Conservation (phyloP, 2,329 filamentous ascomycete species). For the Penicillium sp. region DNA sequence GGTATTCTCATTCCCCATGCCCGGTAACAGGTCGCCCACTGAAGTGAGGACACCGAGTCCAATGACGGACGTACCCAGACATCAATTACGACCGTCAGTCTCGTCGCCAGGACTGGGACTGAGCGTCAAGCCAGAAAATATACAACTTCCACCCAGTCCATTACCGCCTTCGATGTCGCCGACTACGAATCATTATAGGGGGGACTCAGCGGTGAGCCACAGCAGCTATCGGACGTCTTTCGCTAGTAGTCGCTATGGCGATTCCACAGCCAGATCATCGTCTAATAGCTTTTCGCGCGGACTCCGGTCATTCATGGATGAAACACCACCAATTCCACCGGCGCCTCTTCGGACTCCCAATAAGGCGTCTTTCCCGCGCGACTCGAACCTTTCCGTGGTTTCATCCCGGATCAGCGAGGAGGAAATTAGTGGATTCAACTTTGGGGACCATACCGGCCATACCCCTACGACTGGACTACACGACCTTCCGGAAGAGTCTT, state of each 20-base stretch:
- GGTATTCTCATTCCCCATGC: constrained; percentile 53
- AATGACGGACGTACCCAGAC: constrained; percentile 19
- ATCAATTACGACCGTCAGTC: constrained; percentile 21
- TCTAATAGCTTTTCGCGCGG: constrained; percentile 32
- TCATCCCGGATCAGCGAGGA: constrained; percentile 21
- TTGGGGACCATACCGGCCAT: constrained; percentile 20
- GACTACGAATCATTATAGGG: constrained; percentile 14
- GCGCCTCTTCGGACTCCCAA: constrained; percentile 25
- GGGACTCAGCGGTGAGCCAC: constrained; percentile 33
- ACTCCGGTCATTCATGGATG: constrained; percentile 30
- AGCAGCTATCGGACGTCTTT: constrained; percentile 43
- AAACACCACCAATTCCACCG: constrained; percentile 34
- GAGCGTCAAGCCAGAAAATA: constrained; percentile 18
- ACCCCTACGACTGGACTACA: constrained; percentile 18
- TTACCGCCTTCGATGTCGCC: constrained; percentile 16
- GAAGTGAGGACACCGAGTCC: constrained; percentile 22
- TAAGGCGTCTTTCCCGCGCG: constrained; percentile 20
- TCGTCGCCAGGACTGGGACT: constrained; percentile 17
- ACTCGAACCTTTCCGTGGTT: constrained; percentile 26
- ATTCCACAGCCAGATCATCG: constrained; percentile 36
- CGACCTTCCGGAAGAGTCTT: constrained; percentile 21
- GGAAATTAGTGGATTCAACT: constrained; percentile 32
- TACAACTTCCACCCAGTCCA: constrained; percentile 22
- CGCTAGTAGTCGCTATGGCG: constrained; percentile 39
- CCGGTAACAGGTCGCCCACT: constrained; percentile 32